These are phyloP conservation scores for Boletus vinaceobasis DNA, from an alignment of 768 basidiomycete species.

Conservation along the genomic window DNA sequence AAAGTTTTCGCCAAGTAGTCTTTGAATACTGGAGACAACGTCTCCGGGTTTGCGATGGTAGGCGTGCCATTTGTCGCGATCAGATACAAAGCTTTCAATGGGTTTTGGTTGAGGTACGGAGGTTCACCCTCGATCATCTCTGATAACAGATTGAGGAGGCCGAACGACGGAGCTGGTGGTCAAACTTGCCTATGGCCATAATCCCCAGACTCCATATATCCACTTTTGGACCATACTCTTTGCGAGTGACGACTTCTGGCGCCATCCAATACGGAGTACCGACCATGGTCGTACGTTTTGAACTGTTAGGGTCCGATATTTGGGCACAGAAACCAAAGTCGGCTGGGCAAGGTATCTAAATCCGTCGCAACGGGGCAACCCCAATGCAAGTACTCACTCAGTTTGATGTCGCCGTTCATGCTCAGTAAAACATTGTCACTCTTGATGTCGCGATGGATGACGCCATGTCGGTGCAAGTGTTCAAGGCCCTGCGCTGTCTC, in stretches of 20 bases:
- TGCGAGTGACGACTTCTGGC: constrained; percentile 94
- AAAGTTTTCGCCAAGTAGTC: constrained; percentile 87
- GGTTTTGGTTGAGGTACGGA: constrained; percentile 94
- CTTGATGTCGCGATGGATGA: constrained; percentile 99
- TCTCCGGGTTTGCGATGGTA: constrained; percentile 87
- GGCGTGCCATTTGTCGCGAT: constrained; percentile 99
- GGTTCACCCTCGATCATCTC: constrained; percentile 99
- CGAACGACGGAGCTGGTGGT: background rate
- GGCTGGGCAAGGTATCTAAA: constrained; percentile 44
- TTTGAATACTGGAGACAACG: constrained; percentile 71
- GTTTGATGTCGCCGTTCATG: constrained; percentile 93
- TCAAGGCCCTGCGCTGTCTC: constrained; percentile 92
- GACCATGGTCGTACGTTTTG: constrained; percentile 97
- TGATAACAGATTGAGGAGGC: constrained; percentile 27
- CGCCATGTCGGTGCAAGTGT: constrained; percentile 93
- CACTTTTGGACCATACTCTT: constrained; percentile 98
- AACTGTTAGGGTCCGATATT: constrained; percentile 82
- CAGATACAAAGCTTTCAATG: constrained; percentile 92
- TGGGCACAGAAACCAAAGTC: constrained; percentile 99
- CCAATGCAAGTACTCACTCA: constrained; percentile 65
- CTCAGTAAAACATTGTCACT: constrained; percentile 94
- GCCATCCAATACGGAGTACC: constrained; percentile 99
- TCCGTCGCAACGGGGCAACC: background rate
- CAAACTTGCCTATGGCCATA: constrained; percentile 82
- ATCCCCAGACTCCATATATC: constrained; percentile 97